Conservation (phyloP, 2,329 filamentous ascomycete species). For the Aspergillus pseudotamarii region DNA sequence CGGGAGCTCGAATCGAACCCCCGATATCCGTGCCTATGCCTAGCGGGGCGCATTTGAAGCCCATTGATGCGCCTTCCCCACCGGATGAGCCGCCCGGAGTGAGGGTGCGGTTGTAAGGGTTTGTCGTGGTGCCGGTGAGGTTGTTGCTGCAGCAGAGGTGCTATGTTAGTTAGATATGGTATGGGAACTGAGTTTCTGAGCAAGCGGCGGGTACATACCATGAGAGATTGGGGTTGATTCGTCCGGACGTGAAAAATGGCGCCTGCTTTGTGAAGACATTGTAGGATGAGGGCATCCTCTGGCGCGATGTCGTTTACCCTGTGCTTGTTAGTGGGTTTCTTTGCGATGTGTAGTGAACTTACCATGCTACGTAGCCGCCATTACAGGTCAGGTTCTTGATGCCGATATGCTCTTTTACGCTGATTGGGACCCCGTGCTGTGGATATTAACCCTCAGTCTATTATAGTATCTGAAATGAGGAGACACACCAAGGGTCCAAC, state of each 20-base stretch:
- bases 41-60: conserved; percentile 45
- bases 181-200: neutral
- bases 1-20: conserved; percentile 49
- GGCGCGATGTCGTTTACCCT: conserved; percentile 40
- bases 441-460: neutral
- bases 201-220: conserved; percentile 27
- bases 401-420: conserved; percentile 64
- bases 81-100: conserved; percentile 48
- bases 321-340: neutral
- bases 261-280: conserved; percentile 39
- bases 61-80: conserved; percentile 48
- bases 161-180: conserved; percentile 22
- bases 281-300: conserved; percentile 38
- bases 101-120: conserved; percentile 45
- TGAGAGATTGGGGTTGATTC: conserved; percentile 46
- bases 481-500: conserved; percentile 49
- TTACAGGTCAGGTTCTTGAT: conserved; percentile 52
- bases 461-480: neutral
- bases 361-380: conserved; percentile 41
- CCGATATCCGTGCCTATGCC: conserved; percentile 54
- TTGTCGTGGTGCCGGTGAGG: conserved; percentile 44
- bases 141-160: conserved; percentile 44
- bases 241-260: conserved; percentile 49
- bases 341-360: neutral
- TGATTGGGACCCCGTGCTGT: conserved; percentile 58